These are phyloP conservation scores for Coemansia sp. DNA, from an alignment of 192 early-diverging fungal genomes.

Conservation along the genomic window DNA sequence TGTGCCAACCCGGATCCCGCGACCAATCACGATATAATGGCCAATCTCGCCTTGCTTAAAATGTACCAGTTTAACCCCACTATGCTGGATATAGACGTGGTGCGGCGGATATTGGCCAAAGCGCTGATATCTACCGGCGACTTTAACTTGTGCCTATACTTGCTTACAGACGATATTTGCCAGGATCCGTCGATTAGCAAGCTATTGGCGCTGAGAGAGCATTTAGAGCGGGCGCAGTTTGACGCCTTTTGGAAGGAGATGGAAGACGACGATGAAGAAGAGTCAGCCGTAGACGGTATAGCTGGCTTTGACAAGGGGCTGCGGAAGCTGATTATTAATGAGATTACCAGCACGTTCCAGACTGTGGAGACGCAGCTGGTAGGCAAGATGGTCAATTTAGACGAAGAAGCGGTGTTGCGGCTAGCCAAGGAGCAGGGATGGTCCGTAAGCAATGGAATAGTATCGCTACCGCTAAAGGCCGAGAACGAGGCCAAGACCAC, in stretches of 20 bases:
- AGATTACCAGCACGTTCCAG: conserved; percentile 79
- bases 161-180: conserved; percentile 72
- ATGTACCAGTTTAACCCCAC: conserved; percentile 93
- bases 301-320: conserved; percentile 71
- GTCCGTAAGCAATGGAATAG: conserved; percentile 60
- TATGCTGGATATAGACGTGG: conserved; percentile 65
- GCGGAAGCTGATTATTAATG: conserved; percentile 69
- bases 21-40: conserved; percentile 76
- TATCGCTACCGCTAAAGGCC: conserved; percentile 73
- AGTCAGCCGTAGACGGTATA: conserved; percentile 61
- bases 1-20: conserved; percentile 64
- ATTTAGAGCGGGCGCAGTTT: conserved; percentile 75
- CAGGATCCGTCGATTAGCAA: conserved; percentile 44
- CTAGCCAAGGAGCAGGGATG: conserved; percentile 64
- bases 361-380: conserved; percentile 63
- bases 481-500: conserved; percentile 84
- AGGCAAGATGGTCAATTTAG: conserved; percentile 65
- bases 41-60: conserved; percentile 89
- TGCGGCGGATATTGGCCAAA: conserved; percentile 76
- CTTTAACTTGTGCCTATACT: conserved; percentile 86
- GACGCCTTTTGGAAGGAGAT: conserved; percentile 69
- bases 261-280: conserved; percentile 54
- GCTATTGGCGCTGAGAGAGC: conserved; percentile 70
- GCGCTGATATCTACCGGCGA: conserved; percentile 81
- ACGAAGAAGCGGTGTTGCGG: conserved; percentile 60